Base-by-base conservation (phyloP, 1,284 basidiomycete genomes). In the Coniferiporia weirii region DNA sequence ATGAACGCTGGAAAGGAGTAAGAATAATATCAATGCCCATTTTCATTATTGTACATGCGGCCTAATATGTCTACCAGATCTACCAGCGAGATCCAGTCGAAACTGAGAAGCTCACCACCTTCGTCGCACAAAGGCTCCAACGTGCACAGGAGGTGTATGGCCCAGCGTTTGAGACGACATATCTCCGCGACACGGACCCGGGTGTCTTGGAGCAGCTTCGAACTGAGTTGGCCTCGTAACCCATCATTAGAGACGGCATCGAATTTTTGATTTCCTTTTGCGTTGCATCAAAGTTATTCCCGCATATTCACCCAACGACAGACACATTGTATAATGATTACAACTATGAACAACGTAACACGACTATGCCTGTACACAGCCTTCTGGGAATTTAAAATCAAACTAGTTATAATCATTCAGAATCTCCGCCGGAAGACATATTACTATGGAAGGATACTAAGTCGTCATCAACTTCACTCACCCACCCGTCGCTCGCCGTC, bases 11-110 rank as follows among this genome's bases (percentile, higher is more conserved):
- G 49, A 82, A 82, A 75, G 72, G 74, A 61, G 90, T 91, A 70
- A 48, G 79, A 72, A 0, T 56, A 45, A 22, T 44, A 15, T 51
- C 20, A 32, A 32, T 51, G 20, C 3, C 17, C 17, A 40, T 36
- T 38, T 4, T n/a, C 35, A 3, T 27, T 27, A 27, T 5, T 20
- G 1, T 53, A 63, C 27, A 22, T 32, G 27, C 38, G 60, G 54
- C 52, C 61, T 15, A 60, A 43, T 46, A 9, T 60, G 15, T n/a
- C 22, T 52, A 10, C 56, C 59, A 92, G 90, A 68, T 85, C 9
- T 87, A 82, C 64, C 79, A 87, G 19, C 75, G 72, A 35, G 90
- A 93, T 69, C 84, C 85, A 0, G 81, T 90, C 32, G 82, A 85
- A 43, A 84, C 77, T 1, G 74, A 77, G 2, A 79, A 80, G 45